Evolutionary conservation across 495 filamentous ascomycete species (phyloP), one percentile per base, ranked within the genome.

Genomic region (Podospora conica): DNA sequence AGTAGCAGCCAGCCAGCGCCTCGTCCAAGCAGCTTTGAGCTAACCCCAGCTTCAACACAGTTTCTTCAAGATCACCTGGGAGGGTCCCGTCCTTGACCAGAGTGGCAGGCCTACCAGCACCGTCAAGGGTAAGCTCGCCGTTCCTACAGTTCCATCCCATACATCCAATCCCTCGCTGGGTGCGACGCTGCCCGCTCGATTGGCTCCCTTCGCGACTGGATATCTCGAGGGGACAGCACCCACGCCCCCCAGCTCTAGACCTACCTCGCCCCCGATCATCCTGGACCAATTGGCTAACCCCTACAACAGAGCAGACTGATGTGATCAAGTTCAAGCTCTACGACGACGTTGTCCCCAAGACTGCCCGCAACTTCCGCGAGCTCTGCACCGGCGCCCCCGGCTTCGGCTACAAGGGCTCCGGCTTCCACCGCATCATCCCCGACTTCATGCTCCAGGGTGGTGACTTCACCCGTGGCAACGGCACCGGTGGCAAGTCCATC

Each of bases 361-460:
- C 95, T 23, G 87, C 88, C 67, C 88, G 93, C 73, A 98, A 98
- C 84, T 98, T 98, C 86, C 88, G 87, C 68, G 89, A 89, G 75
- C 90, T 98, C 68, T 97, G 93, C 86, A 96, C 93, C 29, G 90
- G 89, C 73, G 89, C 92, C 85, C 91, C 94, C 80, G 95, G 96
- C 72, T 88, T 87, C 73, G 94, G 92, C 69, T 89, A 85, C 77
- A 87, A 89, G 80, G 87, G 87, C 73, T 95, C 91, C 63, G 79
- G 77, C 62, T 98, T 98, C 88, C 95, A 99, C 86, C 91, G 95
- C 73, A 87, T 99, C 71, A 99, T 99, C 78, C 90, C 90, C 63
- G 73, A 86, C 31, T 99, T 99, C 87, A 99, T 99, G 95, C 91
- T 97, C 77, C 95, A 99, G 85, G 95, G 96, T 78, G 95, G 95